Conservation (phyloP, 331 rosid species). For the Pyrus hybrid region DNA sequence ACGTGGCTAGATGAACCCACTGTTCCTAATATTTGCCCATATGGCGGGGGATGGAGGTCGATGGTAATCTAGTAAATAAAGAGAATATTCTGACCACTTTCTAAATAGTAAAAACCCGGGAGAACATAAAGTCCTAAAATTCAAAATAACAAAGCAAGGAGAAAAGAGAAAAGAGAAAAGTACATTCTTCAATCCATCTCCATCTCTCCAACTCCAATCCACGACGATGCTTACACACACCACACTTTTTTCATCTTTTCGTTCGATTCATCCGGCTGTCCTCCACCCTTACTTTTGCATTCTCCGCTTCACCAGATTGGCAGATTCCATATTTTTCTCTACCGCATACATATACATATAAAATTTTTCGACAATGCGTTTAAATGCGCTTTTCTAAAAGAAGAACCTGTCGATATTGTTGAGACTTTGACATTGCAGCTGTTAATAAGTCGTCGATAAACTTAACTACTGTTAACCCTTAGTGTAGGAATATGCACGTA, state of each 20-base stretch:
- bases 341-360: background rate
- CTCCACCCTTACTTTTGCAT: slow-evolving; percentile 59
- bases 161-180: background rate
- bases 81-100: background rate
- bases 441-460: too few relatives aligned
- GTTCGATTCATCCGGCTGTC: slow-evolving; percentile 28
- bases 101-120: background rate
- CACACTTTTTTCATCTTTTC: slow-evolving; percentile 18
- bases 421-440: too few relatives aligned
- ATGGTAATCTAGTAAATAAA: background rate
- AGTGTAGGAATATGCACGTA: background rate
- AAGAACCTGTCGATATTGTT: too few relatives aligned
- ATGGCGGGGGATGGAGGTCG: too few relatives aligned
- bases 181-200: background rate
- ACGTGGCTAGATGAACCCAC: too few relatives aligned
- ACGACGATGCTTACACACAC: slow-evolving; percentile 31
- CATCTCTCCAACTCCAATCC: slow-evolving; percentile 4
- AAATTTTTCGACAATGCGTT: background rate
- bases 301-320: slow-evolving; percentile 71
- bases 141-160: background rate
- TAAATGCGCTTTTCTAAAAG: too few relatives aligned
- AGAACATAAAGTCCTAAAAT: background rate
- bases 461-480: too few relatives aligned
- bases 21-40: too few relatives aligned
- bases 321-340: slow-evolving; percentile 26